Evolutionary conservation across 2,329 filamentous ascomycete species (phyloP), one percentile per base, ranked within the genome.

Genomic region (Ceratocystis albifundus): DNA sequence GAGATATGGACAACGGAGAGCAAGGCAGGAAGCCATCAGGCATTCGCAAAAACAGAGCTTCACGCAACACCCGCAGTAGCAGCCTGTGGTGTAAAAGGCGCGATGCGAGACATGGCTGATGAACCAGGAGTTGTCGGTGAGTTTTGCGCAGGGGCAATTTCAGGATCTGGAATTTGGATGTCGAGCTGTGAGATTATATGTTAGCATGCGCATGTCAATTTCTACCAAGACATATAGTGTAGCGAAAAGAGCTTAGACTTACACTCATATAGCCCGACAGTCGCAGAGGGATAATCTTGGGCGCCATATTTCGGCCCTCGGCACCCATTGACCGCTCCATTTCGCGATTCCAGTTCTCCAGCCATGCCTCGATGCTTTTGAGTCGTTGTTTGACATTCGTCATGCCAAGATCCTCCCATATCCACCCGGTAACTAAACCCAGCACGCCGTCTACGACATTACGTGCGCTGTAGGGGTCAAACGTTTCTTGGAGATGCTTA

Each of bases 351-450:
- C 93, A 96, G 68, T 85, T 81, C 70, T 95, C 88, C 65, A 99
- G 82, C 85, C 89, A 96, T 46, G 75, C 75, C 76, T 99, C 94
- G 20, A 96, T 77, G 8, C 77, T 80, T 66, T 80, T 82, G 59
- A 96, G 75, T 66, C 86, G 82, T 25, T 80, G 78, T 77, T 97
- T 97, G 68, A 88, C 82, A 7, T 82, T 85, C 2, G 89, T 89
- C 45, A 90, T 76, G 1, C 93, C 91, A 25, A 93, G 72, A 73
- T 97, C 93, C 68, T 99, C 94, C 90, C 91, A 97, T 44, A 97
- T 72, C 89, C 92, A 99, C 25, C 93, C 89, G 0, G 94, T 97
- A 44, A 91, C 76, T 3, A 95, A 79, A 1, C 93, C 91, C 70
- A 97, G 74, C 10, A 90, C 74, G 12, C 85, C 84, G 75, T 99